Conservation (phyloP, 768 basidiomycete species). For the Pleurotus citrinopileatus region DNA sequence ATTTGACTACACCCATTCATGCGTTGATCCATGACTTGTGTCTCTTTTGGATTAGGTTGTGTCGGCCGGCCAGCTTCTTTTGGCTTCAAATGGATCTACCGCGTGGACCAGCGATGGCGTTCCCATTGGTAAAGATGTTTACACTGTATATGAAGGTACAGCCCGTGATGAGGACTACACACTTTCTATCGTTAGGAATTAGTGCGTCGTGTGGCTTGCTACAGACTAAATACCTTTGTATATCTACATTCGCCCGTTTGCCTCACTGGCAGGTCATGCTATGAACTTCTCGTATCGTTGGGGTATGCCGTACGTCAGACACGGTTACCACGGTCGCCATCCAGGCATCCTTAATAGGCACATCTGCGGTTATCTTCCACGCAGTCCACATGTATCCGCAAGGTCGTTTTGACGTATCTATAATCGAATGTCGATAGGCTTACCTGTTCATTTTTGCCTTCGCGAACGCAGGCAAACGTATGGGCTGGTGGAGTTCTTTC, state of each 20-base stretch:
- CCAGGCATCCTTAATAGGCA: neutral
- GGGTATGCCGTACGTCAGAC: too few species aligned
- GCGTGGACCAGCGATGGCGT: slow-evolving; percentile 47
- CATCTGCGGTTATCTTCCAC: neutral
- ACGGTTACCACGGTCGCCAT: neutral
- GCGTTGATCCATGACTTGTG: slow-evolving; percentile 1
- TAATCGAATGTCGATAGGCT: neutral
- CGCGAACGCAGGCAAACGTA: neutral
- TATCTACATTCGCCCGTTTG: too few species aligned
- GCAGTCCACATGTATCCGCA: neutral
- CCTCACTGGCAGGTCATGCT: too few species aligned
- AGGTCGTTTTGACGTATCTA: neutral
- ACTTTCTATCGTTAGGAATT: slow-evolving; percentile 34
- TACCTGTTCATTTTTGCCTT: neutral
- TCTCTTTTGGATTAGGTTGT: slow-evolving; percentile 31
- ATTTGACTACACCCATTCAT: neutral
- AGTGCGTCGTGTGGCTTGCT: slow-evolving; percentile 1
- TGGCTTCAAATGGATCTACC: slow-evolving; percentile 51
- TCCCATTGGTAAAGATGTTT: slow-evolving; percentile 48
- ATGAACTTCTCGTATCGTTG: too few species aligned
- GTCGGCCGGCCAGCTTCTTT: slow-evolving; percentile 43
- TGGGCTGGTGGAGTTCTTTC: neutral
- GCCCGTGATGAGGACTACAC: slow-evolving; percentile 32
- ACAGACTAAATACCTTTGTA: too few species aligned
- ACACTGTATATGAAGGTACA: slow-evolving; percentile 34